A percentile compares a stretch with the other conserved stretches of the same genome.
Conservation (phyloP, 352 stramenopile species). For the Salisapilia sapeloensis region DNA sequence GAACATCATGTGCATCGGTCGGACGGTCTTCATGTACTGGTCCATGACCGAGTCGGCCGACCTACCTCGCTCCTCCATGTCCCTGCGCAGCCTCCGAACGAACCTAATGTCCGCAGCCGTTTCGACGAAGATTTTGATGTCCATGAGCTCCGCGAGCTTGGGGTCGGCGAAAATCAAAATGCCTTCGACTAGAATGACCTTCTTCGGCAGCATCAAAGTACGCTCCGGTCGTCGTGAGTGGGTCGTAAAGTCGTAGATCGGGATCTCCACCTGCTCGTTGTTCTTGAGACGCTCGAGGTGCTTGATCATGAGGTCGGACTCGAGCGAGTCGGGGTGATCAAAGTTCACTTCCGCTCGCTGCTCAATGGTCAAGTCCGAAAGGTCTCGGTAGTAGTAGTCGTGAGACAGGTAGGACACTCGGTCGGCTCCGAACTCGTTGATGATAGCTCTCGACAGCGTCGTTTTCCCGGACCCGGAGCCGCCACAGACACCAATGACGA, state of each 20-base stretch:
- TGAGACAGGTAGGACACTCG: constrained; percentile 91
- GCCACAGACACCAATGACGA: constrained; percentile 85
- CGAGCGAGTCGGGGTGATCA: constrained; percentile 93
- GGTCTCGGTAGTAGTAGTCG: constrained; percentile 95
- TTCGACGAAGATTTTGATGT: constrained; percentile 97
- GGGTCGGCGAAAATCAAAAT: constrained; percentile 93
- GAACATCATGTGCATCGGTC: constrained; percentile 97
- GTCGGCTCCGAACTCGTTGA: constrained; percentile 70
- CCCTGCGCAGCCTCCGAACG: constrained; percentile 82
- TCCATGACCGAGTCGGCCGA: constrained; percentile 89
- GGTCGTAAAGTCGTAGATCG: constrained; percentile 91
- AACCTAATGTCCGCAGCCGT: constrained; percentile 90
- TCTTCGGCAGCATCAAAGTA: constrained; percentile 69
- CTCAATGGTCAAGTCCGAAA: constrained; percentile 74
- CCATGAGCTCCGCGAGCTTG: constrained; percentile 82
- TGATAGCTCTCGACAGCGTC: constrained; percentile 81
- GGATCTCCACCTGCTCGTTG: constrained; percentile 82
- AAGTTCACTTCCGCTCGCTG: constrained; percentile 90
- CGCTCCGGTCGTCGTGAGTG: constrained; percentile 79
- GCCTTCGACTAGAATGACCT: constrained; percentile 91
- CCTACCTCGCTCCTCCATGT: constrained; percentile 89
- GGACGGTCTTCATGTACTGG: constrained; percentile 96
- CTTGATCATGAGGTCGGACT: constrained; percentile 88
- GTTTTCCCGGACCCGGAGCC: constrained; percentile 86
- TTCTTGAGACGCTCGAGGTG: constrained; percentile 79